These are phyloP conservation scores for Microsporum canis DNA, from an alignment of 2,329 filamentous ascomycete species.

Conservation along the genomic window DNA sequence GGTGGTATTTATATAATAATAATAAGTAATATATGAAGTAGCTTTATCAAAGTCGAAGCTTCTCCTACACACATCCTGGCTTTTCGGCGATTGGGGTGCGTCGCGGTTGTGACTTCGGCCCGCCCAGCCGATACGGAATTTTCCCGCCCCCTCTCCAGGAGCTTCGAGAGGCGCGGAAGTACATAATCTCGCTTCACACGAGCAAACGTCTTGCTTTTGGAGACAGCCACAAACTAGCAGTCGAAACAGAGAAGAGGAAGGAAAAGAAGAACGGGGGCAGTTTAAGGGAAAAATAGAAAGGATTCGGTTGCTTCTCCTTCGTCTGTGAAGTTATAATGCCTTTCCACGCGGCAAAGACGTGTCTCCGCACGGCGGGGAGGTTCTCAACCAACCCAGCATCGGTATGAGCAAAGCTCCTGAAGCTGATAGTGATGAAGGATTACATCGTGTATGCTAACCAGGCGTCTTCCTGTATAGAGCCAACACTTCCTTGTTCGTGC, in stretches of 20 bases:
- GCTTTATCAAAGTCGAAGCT: no score
- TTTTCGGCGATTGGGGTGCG: background rate
- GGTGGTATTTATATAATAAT: background rate
- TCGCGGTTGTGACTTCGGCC: background rate
- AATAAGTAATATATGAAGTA: background rate
- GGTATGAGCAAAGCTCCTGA: slow-evolving; percentile 18
- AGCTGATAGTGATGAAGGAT: background rate
- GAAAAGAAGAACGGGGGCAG: background rate
- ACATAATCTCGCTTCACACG: slow-evolving; percentile 1
- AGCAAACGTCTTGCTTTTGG: background rate
- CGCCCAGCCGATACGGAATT: background rate
- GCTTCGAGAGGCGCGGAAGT: background rate
- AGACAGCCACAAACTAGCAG: background rate
- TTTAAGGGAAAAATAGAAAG: background rate
- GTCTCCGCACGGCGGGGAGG: slow-evolving; percentile 30
- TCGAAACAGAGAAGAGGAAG: background rate
- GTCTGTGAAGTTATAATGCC: slow-evolving; percentile 5
- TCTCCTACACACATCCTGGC: background rate
- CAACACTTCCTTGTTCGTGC: slow-evolving; percentile 40
- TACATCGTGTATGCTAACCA: slow-evolving; percentile 3
- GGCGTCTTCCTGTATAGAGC: slow-evolving; percentile 19
- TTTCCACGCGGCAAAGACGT: slow-evolving; percentile 13
- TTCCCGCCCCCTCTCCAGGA: background rate
- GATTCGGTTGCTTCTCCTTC: background rate
- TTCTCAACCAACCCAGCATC: slow-evolving; percentile 27